phyloP scores from a whole-genome alignment of 176 grass and related monocot species.

The Puccinellia tenuiflora region DNA sequence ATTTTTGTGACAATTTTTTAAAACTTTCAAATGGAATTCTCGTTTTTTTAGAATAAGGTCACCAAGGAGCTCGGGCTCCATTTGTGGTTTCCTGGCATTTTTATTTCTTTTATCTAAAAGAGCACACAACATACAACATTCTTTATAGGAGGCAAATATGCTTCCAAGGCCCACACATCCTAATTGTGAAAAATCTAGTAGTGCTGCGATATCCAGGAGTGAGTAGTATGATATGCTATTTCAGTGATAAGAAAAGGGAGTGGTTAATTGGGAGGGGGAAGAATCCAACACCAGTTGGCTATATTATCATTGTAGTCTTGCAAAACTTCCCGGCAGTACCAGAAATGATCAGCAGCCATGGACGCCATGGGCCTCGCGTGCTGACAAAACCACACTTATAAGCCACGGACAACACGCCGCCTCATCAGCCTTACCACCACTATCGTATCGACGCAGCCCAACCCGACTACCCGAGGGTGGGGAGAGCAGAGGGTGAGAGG shows the following conservation, averaged over 20 bases:
- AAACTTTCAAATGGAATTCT: too few relatives aligned
- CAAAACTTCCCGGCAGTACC: conserved; percentile 35
- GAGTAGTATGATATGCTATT: too few relatives aligned
- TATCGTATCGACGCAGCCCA: not conserved
- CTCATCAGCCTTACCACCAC: not conserved
- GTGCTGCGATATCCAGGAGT: not conserved
- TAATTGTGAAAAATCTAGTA: not conserved
- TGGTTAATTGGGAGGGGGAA: not conserved
- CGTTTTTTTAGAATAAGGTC: too few relatives aligned
- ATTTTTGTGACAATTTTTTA: too few relatives aligned
- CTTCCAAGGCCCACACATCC: not conserved
- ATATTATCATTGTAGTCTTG: not conserved
- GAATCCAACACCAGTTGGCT: not conserved
- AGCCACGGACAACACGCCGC: conserved; percentile 32
- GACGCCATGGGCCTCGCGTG: not conserved
- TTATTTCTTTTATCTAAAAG: too few relatives aligned
- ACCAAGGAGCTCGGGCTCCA: too few relatives aligned
- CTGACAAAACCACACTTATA: conserved; percentile 45
- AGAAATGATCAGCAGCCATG: conserved; percentile 32
- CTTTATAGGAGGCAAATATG: not conserved
- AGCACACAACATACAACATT: too few relatives aligned
- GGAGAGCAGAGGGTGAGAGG: not conserved
- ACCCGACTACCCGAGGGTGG: too few relatives aligned
- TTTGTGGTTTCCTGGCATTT: too few relatives aligned
- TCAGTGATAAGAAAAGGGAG: not conserved